phyloP scores from a whole-genome alignment of 805 yeast genomes.

The baker's yeast (Saccharomyces cerevisiae) region DNA sequence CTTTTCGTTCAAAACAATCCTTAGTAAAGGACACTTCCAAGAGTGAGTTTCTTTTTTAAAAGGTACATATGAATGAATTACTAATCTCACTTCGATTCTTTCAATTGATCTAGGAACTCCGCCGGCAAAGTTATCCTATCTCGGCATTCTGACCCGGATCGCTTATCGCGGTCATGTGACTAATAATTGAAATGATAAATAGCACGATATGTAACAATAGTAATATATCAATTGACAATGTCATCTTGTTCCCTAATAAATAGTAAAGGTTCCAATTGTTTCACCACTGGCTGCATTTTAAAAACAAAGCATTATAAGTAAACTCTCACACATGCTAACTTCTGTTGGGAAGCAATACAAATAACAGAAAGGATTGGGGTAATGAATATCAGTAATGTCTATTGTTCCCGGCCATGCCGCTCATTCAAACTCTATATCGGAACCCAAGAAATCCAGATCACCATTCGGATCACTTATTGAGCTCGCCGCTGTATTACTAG shows the following conservation, averaged over 20 bases:
- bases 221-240: background rate
- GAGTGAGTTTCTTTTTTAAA: background rate
- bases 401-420: background rate
- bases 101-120: background rate
- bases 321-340: background rate
- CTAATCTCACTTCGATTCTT: background rate
- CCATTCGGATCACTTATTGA: background rate
- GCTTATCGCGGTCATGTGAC: background rate
- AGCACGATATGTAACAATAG: background rate
- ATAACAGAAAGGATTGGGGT: background rate
- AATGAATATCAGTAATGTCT: background rate
- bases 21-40: background rate
- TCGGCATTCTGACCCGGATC: background rate
- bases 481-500: background rate
- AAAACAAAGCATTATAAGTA: background rate
- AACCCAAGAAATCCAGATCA: constrained; percentile 12
- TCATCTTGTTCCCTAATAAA: background rate
- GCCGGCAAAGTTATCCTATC: background rate
- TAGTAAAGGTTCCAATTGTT: background rate
- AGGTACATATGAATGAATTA: background rate
- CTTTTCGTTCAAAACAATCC: background rate
- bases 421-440: constrained; percentile 19
- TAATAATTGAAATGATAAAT: background rate
- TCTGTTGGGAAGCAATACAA: background rate
- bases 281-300: background rate